Evolutionary conservation across 208 protist species (phyloP), one percentile per base, ranked within the genome.

Genomic region (Trypanosoma avium): DNA sequence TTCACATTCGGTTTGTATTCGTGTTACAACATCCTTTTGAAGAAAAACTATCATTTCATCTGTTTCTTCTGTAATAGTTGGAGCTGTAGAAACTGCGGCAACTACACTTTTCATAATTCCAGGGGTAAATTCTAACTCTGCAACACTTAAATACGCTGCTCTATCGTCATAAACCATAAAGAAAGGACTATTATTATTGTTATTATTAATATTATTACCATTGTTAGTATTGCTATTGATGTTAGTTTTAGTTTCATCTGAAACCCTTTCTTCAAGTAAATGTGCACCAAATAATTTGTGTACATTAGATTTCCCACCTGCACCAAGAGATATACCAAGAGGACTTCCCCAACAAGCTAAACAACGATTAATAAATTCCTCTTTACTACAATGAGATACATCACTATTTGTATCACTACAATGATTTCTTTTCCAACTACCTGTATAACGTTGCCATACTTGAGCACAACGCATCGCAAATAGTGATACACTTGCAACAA

Each of bases 1-100:
- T 69, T 93, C 86, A 75, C 86, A 93, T 67, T 93, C 80, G 8
- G 77, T 62, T 47, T 90, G 83, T 19, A 88, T 77, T 2, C 66
- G 70, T 22, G 70, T 70, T 0, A 86, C 81, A 8, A 78, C 55
- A 35, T 82, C 79, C 0, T 77, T 60, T 50, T 86, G 76, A 36
- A 88, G 56, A 66, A 85, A 86, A 55, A 79, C 74, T 3, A 54
- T 50, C 2, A 77, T 60, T 5, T 42, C 33, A 29, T 57, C 27
- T 21, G 8, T 43, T 19, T 74, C 70, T 32, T 54, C 66, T 13
- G 79, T 64, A 26, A 90, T 50, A 5, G 70, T 75, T 0, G 84
- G 84, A 0, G 84, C 84, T 9, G 84, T 75, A 43, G 73, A 84
- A 24, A 91, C 53, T 22, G 75, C 73, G 7, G 67, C 70, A 46